Evolutionary conservation across 2,329 filamentous ascomycete genomes (phyloP).

Genomic region (Penicillium sp.): DNA sequence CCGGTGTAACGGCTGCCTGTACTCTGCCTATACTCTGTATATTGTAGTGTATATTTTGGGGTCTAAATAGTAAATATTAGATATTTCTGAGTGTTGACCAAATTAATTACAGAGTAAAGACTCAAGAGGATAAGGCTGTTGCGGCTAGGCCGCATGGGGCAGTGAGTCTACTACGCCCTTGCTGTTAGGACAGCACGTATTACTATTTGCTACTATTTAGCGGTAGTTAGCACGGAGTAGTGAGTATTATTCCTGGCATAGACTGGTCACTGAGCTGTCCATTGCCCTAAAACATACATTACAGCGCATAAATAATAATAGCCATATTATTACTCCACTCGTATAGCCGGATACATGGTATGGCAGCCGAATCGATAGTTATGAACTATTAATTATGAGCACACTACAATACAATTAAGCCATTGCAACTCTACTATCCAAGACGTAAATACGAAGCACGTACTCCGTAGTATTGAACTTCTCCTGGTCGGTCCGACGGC

Average conservation of each 20-base stretch:
- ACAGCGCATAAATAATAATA: neutral
- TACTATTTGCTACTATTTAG: too few relatives aligned
- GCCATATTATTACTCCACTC: neutral
- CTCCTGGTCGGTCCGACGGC: too few relatives aligned
- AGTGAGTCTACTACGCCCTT: neutral
- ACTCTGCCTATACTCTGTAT: too few relatives aligned
- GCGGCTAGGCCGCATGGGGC: neutral
- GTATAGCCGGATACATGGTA: too few relatives aligned
- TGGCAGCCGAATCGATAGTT: too few relatives aligned
- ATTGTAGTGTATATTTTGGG: neutral
- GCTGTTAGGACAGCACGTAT: neutral
- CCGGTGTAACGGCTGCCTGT: constrained; percentile 3
- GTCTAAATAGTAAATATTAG: neutral
- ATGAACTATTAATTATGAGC: too few relatives aligned
- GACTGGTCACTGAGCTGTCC: neutral
- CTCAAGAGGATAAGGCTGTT: neutral
- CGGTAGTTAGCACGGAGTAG: neutral
- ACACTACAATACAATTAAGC: too few relatives aligned
- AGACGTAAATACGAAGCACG: too few relatives aligned
- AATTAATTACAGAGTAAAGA: neutral
- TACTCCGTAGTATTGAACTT: too few relatives aligned
- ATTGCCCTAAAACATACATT: neutral
- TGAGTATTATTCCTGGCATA: neutral
- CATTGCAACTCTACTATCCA: too few relatives aligned
- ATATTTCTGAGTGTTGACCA: too few relatives aligned